These are phyloP conservation scores for Ophiostoma quercus DNA, from an alignment of 2,329 filamentous ascomycete species.

Conservation along the genomic window DNA sequence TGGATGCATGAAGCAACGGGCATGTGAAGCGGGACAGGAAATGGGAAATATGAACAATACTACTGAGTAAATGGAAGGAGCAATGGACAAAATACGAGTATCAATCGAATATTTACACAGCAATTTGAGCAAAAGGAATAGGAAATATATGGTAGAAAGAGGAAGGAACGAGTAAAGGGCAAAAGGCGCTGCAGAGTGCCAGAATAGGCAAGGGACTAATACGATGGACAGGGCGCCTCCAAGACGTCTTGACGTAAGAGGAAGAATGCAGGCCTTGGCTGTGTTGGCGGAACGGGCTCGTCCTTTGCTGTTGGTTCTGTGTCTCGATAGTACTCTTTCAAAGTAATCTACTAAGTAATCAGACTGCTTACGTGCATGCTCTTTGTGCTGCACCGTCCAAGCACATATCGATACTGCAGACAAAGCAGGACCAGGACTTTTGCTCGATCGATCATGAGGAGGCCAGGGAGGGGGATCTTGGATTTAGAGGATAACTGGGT, in stretches of 20 bases:
- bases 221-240: background rate
- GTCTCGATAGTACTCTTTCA: too few species aligned
- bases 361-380: background rate
- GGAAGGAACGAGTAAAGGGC: background rate
- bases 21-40: background rate
- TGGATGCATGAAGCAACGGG: background rate
- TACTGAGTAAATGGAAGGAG: background rate
- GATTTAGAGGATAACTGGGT: background rate
- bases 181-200: background rate
- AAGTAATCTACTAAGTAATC: too few species aligned
- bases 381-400: background rate
- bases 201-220: slow-evolving; percentile 1
- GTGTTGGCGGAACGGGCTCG: slow-evolving; percentile 11
- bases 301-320: slow-evolving; percentile 6
- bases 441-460: background rate
- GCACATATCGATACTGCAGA: background rate
- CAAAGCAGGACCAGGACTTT: background rate
- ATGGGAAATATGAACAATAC: background rate
- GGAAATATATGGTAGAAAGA: background rate
- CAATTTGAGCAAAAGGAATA: background rate
- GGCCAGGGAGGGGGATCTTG: background rate
- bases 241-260: slow-evolving; percentile 1
- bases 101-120: background rate
- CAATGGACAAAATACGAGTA: background rate
- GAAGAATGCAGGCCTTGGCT: background rate